Percentiles rank a stretch among this genome's conserved stretches.
These are phyloP conservation scores for Rhinocladiella mackenziei DNA, from an alignment of 2,329 filamentous ascomycete species.

Conservation along the genomic window DNA sequence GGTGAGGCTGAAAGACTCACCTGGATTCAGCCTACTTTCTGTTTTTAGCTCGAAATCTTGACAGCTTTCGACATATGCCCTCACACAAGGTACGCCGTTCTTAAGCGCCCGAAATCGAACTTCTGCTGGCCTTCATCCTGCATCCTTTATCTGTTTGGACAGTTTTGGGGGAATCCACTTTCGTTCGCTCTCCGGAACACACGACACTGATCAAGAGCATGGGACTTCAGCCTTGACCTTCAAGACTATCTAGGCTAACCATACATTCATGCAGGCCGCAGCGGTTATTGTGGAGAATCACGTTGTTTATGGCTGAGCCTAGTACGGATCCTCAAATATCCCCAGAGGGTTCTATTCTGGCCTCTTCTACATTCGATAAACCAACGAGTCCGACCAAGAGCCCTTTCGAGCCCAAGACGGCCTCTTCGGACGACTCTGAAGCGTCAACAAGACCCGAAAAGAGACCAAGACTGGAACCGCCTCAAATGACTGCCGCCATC, in stretches of 20 bases:
- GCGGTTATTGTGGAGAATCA: background rate
- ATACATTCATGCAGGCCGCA: conserved; percentile 3
- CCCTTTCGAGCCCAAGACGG: conserved; percentile 4
- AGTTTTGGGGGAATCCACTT: no score
- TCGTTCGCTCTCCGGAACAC: no score
- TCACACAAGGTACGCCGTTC: conserved; percentile 11
- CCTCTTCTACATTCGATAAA: conserved; percentile 18
- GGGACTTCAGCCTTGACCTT: no score
- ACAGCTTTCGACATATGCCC: conserved; percentile 9
- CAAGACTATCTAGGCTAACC: no score
- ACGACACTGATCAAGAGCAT: no score
- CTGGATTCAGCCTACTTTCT: background rate
- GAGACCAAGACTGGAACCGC: conserved; percentile 35
- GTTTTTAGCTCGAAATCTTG: conserved; percentile 6
- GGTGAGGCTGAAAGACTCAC: conserved; percentile 11
- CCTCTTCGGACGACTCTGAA: conserved; percentile 18
- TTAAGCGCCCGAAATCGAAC: background rate
- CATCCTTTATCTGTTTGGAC: background rate
- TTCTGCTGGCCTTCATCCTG: background rate
- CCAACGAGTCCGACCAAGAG: conserved; percentile 7
- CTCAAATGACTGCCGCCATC: conserved; percentile 51
- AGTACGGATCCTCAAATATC: conserved; percentile 15
- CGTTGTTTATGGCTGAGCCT: conserved; percentile 21
- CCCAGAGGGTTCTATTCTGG: conserved; percentile 10
- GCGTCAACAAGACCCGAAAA: conserved; percentile 35